These are phyloP conservation scores for Dunaliella primolecta DNA, from an alignment of 139 green algal genomes.

Conservation along the genomic window DNA sequence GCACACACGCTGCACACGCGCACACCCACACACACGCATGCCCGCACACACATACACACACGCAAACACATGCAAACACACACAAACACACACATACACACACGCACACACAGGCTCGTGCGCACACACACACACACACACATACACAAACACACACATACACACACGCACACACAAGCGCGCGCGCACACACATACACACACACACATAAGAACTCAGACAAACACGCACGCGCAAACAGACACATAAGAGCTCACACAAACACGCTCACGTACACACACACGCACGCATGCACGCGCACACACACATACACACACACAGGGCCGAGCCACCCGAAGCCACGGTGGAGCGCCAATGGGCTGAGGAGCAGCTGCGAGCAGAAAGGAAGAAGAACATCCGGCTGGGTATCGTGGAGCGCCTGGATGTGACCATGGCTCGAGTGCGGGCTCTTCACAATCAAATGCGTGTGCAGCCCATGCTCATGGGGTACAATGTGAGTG, in stretches of 20 bases:
- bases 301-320: neutral
- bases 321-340: slow-evolving; percentile 25
- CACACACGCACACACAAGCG: no score
- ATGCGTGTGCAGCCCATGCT: slow-evolving; percentile 24
- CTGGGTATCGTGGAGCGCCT: slow-evolving; percentile 38
- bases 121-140: no score
- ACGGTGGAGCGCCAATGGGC: slow-evolving; percentile 45
- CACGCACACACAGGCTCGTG: no score
- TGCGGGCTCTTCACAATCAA: slow-evolving; percentile 30
- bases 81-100: no score
- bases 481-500: neutral
- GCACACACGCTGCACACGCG: no score
- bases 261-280: neutral
- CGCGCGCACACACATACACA: no score
- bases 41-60: no score
- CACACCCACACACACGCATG: no score
- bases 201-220: neutral
- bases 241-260: neutral
- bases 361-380: slow-evolving; percentile 38
- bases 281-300: neutral
- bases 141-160: no score
- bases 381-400: slow-evolving; percentile 45
- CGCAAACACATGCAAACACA: no score
- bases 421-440: slow-evolving; percentile 39
- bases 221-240: neutral